Conservation (phyloP, 2,329 filamentous ascomycete genomes). For the Nemania diffusa region DNA sequence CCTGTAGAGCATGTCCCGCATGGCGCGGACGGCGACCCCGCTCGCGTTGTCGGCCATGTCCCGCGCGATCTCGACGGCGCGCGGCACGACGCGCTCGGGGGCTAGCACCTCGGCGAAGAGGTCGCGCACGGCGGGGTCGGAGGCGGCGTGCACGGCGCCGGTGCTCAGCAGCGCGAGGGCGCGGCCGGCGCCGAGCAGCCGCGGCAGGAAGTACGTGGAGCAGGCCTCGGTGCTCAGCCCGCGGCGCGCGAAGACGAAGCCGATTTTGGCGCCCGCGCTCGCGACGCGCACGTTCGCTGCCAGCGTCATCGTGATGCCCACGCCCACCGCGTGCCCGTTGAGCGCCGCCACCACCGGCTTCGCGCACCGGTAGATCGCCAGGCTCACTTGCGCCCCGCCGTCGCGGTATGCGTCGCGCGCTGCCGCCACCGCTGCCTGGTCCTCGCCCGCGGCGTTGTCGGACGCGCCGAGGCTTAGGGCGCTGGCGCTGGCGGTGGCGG, state of each 20-base stretch:
- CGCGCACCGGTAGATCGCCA: slow-evolving; percentile 66
- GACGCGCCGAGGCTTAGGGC: neutral
- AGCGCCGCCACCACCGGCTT: slow-evolving; percentile 70
- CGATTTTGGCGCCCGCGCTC: slow-evolving; percentile 70
- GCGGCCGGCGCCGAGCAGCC: slow-evolving; percentile 71
- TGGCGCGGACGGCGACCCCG: slow-evolving; percentile 70
- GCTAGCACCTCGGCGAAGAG: slow-evolving; percentile 75
- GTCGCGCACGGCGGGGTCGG: slow-evolving; percentile 62
- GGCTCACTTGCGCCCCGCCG: slow-evolving; percentile 62
- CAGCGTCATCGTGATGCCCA: slow-evolving; percentile 71
- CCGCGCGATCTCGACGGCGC: slow-evolving; percentile 72
- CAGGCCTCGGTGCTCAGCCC: slow-evolving; percentile 79
- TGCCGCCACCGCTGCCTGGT: neutral
- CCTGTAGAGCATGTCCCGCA: slow-evolving; percentile 67
- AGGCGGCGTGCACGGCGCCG: slow-evolving; percentile 67
- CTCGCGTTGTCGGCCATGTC: slow-evolving; percentile 76
- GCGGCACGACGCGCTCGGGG: slow-evolving; percentile 68
- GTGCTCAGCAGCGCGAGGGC: slow-evolving; percentile 75
- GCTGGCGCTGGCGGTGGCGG: neutral
- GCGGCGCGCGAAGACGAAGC: slow-evolving; percentile 77
- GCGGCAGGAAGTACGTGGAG: slow-evolving; percentile 76
- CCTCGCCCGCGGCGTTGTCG: neutral
- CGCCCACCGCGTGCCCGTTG: slow-evolving; percentile 68
- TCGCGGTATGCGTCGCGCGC: slow-evolving; percentile 53
- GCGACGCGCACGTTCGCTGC: slow-evolving; percentile 64